Percentiles rank a stretch among this genome's conserved stretches.
Evolutionary conservation across 2,329 filamentous ascomycete species (phyloP).

Genomic region (Colletotrichum sidae): DNA sequence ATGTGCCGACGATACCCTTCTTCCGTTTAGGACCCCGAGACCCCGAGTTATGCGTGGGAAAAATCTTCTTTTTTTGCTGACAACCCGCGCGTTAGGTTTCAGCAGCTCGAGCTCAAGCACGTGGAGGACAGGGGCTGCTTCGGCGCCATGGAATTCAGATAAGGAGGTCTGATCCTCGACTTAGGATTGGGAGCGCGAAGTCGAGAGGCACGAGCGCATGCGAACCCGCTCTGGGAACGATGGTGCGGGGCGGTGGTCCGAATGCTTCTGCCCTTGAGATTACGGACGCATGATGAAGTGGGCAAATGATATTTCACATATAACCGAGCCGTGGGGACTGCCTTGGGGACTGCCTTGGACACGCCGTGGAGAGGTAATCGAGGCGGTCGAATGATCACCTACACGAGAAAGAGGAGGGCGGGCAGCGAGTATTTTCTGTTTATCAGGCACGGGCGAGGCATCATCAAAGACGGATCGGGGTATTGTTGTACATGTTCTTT

Average conservation of each 20-base stretch:
- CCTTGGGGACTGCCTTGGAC: slow-evolving; percentile 22
- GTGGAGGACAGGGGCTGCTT: slow-evolving; percentile 87
- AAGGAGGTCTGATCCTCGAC: slow-evolving; percentile 36
- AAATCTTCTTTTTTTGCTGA: slow-evolving; percentile 17
- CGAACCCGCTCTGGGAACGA: slow-evolving; percentile 1
- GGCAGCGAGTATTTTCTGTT: slow-evolving; percentile 13
- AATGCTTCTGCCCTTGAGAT: not conserved
- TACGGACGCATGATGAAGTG: slow-evolving; percentile 13
- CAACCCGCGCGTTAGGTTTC: slow-evolving; percentile 71
- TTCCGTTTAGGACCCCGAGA: slow-evolving; percentile 5
- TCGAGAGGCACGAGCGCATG: slow-evolving; percentile 23
- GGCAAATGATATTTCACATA: slow-evolving; percentile 35
- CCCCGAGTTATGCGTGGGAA: slow-evolving; percentile 1
- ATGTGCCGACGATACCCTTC: slow-evolving; percentile 51
- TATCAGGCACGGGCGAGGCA: slow-evolving; percentile 32
- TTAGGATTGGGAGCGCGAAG: not conserved
- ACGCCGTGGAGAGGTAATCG: slow-evolving; percentile 4
- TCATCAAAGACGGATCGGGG: slow-evolving; percentile 27
- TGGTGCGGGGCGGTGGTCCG: slow-evolving; percentile 22
- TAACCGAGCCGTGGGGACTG: slow-evolving; percentile 24
- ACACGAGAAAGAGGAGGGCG: slow-evolving; percentile 4
- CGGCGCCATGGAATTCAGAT: slow-evolving; percentile 84
- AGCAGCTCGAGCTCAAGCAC: slow-evolving; percentile 91
- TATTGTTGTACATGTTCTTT: slow-evolving; percentile 30
- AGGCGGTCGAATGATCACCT: slow-evolving; percentile 6